Conservation (phyloP, 2,329 filamentous ascomycete species). For the Rutstroemia sp. region DNA sequence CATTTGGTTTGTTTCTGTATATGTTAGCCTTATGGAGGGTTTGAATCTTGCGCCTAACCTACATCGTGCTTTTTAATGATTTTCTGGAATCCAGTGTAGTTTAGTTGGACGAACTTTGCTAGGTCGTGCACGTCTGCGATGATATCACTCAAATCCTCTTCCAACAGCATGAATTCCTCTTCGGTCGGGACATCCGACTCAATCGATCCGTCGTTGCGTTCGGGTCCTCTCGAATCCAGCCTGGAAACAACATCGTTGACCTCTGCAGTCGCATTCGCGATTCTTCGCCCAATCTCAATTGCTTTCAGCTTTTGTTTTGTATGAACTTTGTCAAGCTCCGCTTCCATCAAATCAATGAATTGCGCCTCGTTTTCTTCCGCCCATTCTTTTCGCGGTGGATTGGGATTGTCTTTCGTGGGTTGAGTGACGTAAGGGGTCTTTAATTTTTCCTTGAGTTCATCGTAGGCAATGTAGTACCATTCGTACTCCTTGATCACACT, state of each 20-base stretch:
- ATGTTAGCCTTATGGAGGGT: slow-evolving; percentile 10
- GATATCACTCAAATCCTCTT: slow-evolving; percentile 93
- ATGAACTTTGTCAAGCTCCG: slow-evolving; percentile 94
- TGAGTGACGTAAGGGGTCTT: slow-evolving; percentile 60
- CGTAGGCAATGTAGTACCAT: slow-evolving; percentile 98
- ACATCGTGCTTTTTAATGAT: slow-evolving; percentile 99
- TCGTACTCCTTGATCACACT: slow-evolving; percentile 96
- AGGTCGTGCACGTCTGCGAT: slow-evolving; percentile 98
- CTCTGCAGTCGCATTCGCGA: slow-evolving; percentile 80
- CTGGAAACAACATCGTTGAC: slow-evolving; percentile 80
- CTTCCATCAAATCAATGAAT: slow-evolving; percentile 82
- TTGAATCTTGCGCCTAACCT: slow-evolving; percentile 30
- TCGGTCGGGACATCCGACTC: slow-evolving; percentile 57
- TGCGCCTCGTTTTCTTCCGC: slow-evolving; percentile 83
- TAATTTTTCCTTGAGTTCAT: slow-evolving; percentile 81
- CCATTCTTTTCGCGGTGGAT: slow-evolving; percentile 60
- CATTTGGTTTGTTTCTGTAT: slow-evolving; percentile 83
- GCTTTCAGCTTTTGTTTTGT: slow-evolving; percentile 97
- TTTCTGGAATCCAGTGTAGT: slow-evolving; percentile 99
- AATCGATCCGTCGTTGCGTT: slow-evolving; percentile 22
- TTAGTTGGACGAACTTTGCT: slow-evolving; percentile 95
- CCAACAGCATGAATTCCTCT: slow-evolving; percentile 88
- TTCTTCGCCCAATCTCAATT: slow-evolving; percentile 87
- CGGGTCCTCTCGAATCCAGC: slow-evolving; percentile 54
- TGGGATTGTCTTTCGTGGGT: slow-evolving; percentile 39